Base-by-base conservation (phyloP, 202 grass and related monocot genomes). In the Thinopyrum obtusiflorum region DNA sequence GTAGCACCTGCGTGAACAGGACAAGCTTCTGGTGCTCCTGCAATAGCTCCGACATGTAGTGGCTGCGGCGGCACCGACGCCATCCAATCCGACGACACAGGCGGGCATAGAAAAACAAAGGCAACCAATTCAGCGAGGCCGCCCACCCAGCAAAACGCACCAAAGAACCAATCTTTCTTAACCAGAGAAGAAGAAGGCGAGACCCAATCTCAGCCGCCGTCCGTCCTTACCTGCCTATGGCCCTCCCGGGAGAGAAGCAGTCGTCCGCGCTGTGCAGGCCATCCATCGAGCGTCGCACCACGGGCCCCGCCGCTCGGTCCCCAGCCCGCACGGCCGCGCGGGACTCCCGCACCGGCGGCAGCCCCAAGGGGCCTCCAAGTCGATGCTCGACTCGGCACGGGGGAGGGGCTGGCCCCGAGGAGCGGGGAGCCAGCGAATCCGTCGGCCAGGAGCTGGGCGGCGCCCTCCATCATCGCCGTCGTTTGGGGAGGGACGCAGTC, bases 1-100 rank as follows among this genome's bases (percentile, higher is more conserved):
- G 96, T 68, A 98, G 93, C 86, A 98, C 90, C 89, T 98, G 93
- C 91, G 93, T 90, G 91, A 98, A 95, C 51, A 91, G 95, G 11
- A 88, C 91, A 12, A 98, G 89, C 89, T 98, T 98, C 61, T 95
- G 91, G 70, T 89, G 88, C 86, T 98, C 96, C 63, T 89, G 91
- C 67, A 98, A 80, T 83, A 98, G 55, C 86, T 98, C 91, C 73
- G 93, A 80, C 78, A 98, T 86, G 87, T 98, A 98, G 64, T 98
- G 89, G 75, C 96, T 95, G 89, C 85, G 64, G 73, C 67, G 42
- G 40, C 40, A 69, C 83, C 89, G 66, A 67, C 35, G 42, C 67
- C 39, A 90, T 81, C 67, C 90, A 89, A 71, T 73, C 85, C 53
- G 7, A 24, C 82, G 60, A 32, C 32, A 9, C 26, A 80, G 33